These are phyloP conservation scores for Streptanthus diversifolius DNA, from an alignment of 345 rosid genomes.

Conservation along the genomic window DNA sequence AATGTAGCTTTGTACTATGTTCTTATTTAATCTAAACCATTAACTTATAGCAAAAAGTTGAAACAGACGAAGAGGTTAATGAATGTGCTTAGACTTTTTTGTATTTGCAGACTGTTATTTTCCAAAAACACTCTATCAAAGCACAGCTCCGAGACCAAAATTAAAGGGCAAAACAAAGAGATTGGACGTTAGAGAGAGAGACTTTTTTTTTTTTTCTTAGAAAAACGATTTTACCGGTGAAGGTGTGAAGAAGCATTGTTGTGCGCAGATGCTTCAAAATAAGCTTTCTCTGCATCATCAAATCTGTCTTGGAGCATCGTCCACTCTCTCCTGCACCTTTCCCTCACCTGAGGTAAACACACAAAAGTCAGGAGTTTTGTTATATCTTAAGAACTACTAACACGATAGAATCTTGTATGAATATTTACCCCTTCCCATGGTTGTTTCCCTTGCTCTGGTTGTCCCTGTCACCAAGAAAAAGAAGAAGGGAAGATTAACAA, in stretches of 20 bases:
- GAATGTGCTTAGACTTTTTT: not conserved
- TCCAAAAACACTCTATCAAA: not conserved
- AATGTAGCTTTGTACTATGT: not conserved
- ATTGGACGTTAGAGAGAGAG: not conserved
- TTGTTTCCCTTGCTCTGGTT: slow-evolving; percentile 44
- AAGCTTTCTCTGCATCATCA: slow-evolving; percentile 55
- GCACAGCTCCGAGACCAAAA: not conserved
- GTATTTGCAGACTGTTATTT: not conserved
- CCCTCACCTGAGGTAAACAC: slow-evolving; percentile 53
- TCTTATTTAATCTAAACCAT: not conserved
- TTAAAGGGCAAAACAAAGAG: too few species aligned
- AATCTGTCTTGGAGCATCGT: slow-evolving; percentile 65
- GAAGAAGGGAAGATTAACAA: not conserved
- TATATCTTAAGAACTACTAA: not conserved
- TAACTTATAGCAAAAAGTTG: not conserved
- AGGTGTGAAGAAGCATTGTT: slow-evolving; percentile 10
- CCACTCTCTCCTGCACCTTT: slow-evolving; percentile 88
- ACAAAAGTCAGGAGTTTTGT: not conserved
- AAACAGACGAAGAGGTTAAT: not conserved
- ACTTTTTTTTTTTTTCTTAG: not conserved
- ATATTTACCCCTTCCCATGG: slow-evolving; percentile 62
- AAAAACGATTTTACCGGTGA: not conserved
- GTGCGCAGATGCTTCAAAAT: slow-evolving; percentile 40
- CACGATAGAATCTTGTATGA: not conserved
- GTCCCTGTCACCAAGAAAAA: slow-evolving; percentile 40